These are phyloP conservation scores for Trichophyton verrucosum DNA, from an alignment of 2,329 filamentous ascomycete species.

Conservation along the genomic window DNA sequence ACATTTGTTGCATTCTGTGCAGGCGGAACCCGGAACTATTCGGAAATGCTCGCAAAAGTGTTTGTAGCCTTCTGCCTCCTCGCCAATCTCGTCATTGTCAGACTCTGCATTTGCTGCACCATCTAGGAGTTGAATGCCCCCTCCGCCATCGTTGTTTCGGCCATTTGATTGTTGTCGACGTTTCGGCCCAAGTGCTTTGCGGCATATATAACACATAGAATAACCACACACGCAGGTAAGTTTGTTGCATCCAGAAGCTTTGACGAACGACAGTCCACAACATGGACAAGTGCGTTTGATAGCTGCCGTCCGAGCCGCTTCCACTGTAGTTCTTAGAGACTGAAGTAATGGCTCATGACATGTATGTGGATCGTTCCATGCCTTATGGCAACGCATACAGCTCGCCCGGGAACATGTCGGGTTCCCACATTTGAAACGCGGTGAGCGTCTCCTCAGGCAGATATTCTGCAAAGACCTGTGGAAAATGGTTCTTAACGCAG, in stretches of 20 bases:
- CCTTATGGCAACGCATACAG: slow-evolving; percentile 69
- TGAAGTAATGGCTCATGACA: slow-evolving; percentile 77
- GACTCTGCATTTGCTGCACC: slow-evolving; percentile 4
- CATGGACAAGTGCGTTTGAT: slow-evolving; percentile 90
- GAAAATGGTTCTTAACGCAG: slow-evolving; percentile 41
- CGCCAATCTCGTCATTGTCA: slow-evolving; percentile 14
- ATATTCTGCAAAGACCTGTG: slow-evolving; percentile 52
- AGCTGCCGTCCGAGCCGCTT: slow-evolving; percentile 84
- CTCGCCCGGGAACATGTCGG: slow-evolving; percentile 56
- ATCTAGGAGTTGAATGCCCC: slow-evolving; percentile 1
- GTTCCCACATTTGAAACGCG: slow-evolving; percentile 65
- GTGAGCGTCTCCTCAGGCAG: slow-evolving; percentile 56
- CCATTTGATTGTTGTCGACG: slow-evolving; percentile 12
- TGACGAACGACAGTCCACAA: slow-evolving; percentile 86
- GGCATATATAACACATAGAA: slow-evolving; percentile 95
- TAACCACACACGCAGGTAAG: slow-evolving; percentile 91
- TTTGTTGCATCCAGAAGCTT: slow-evolving; percentile 91
- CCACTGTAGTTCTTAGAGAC: slow-evolving; percentile 75
- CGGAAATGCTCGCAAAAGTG: slow-evolving; percentile 97
- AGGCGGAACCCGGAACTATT: slow-evolving; percentile 61
- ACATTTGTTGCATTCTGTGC: slow-evolving; percentile 67
- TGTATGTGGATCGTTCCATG: slow-evolving; percentile 77
- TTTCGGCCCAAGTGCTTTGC: slow-evolving; percentile 44
- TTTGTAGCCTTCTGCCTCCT: slow-evolving; percentile 61
- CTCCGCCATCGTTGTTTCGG: slow-evolving; percentile 2